A percentile compares a stretch with the other conserved stretches of the same genome.
These are phyloP conservation scores for Vanderwaltozyma verrucispora DNA, from an alignment of 805 yeast species.

Conservation along the genomic window DNA sequence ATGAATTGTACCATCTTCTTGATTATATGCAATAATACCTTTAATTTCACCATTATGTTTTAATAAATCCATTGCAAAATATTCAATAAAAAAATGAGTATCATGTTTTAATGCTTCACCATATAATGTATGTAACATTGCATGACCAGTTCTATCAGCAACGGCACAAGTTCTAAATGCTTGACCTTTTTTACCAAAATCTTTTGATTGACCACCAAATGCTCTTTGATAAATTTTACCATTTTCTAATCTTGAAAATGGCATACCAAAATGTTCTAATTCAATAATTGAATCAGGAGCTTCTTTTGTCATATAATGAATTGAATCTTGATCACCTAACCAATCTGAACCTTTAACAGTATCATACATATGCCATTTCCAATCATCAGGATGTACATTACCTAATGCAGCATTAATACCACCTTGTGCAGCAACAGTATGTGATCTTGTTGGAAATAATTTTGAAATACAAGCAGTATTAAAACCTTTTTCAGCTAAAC, in stretches of 20 bases:
- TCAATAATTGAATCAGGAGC: constrained; percentile 95
- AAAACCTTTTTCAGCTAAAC: constrained; percentile 92
- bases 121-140: constrained; percentile 86
- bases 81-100: constrained; percentile 96
- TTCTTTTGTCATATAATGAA: constrained; percentile 97
- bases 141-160: constrained; percentile 99
- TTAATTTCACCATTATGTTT: constrained; percentile 94
- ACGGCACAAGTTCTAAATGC: constrained; percentile 99
- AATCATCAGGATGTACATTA: constrained; percentile 95
- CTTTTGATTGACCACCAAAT: constrained; percentile 94
- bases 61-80: constrained; percentile 86
- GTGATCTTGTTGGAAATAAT: constrained; percentile 96
- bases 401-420: constrained; percentile 99
- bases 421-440: constrained; percentile 99
- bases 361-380: constrained; percentile 99
- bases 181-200: constrained; percentile 97
- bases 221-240: constrained; percentile 98
- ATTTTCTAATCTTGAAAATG: constrained; percentile 92
- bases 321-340: constrained; percentile 99
- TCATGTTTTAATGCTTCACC: constrained; percentile 96
- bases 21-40: constrained; percentile 95
- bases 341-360: constrained; percentile 99
- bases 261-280: constrained; percentile 96
- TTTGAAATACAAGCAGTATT: constrained; percentile 97
- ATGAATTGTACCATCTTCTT: constrained; percentile 97